Evolutionary conservation across 805 yeast species (phyloP).

Genomic region (Metschnikowia peoriensis): DNA sequence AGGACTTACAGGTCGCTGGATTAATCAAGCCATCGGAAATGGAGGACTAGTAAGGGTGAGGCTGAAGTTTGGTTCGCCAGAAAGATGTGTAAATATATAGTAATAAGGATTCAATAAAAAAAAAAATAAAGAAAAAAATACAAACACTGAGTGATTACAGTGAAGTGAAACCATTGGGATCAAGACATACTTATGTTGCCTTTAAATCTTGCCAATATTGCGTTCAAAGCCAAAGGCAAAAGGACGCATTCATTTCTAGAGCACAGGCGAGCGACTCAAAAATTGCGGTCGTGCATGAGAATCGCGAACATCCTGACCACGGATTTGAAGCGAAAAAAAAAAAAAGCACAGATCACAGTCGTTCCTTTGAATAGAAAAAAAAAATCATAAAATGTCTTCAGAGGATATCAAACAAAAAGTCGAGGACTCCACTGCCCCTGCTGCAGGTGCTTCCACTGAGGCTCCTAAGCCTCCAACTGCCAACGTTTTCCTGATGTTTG

Average conservation of each 20-base stretch:
- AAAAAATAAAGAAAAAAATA: neutral
- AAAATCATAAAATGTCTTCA: constrained; percentile 24
- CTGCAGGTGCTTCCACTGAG: constrained; percentile 20
- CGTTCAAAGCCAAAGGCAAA: neutral
- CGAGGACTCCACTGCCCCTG: constrained; percentile 18
- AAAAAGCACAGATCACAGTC: neutral
- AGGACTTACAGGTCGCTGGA: constrained; percentile 88
- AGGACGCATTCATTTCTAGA: neutral
- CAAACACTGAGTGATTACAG: neutral
- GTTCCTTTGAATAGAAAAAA: neutral
- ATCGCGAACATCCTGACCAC: constrained; percentile 1
- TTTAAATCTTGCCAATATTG: neutral
- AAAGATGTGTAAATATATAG: neutral
- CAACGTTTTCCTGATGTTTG: constrained; percentile 92
- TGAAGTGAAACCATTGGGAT: neutral
- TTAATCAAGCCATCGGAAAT: constrained; percentile 90
- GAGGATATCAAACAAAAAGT: constrained; percentile 31
- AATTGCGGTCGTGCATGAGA: constrained; percentile 6
- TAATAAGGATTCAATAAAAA: neutral
- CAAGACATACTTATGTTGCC: neutral
- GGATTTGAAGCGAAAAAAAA: neutral
- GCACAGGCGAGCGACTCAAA: neutral
- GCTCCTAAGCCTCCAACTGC: constrained; percentile 67
- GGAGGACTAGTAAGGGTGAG: constrained; percentile 51
- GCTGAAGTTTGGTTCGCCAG: neutral